Evolutionary conservation across 306 rosid genomes (phyloP).

Genomic region (Macrotyloma uniflorum): DNA sequence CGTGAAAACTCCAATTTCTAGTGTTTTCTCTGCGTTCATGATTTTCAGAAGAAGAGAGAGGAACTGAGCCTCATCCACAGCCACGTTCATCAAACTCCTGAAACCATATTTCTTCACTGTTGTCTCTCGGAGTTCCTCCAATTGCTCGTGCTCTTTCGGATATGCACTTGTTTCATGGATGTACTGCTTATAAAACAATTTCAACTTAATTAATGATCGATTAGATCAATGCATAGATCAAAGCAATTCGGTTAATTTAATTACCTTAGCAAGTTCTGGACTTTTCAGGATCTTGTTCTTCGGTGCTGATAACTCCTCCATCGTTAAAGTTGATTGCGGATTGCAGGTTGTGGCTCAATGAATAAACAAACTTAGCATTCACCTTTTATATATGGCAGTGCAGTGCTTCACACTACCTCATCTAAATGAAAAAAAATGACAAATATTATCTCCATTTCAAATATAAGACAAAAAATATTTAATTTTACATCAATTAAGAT

Average conservation of each 20-base stretch:
- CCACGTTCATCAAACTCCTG: constrained; percentile 59
- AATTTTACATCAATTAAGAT: too few relatives aligned
- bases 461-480: too few relatives aligned
- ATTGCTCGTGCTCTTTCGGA: constrained; percentile 58
- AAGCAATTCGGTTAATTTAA: not conserved
- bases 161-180: constrained; percentile 50
- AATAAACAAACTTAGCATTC: not conserved
- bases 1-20: constrained; percentile 69
- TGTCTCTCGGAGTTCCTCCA: constrained; percentile 57
- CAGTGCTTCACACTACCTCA: too few relatives aligned
- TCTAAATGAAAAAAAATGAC: too few relatives aligned
- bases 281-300: constrained; percentile 39
- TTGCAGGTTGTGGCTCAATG: not conserved
- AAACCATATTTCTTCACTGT: constrained; percentile 37
- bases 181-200: constrained; percentile 38
- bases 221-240: not conserved
- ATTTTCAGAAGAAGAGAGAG: constrained; percentile 55
- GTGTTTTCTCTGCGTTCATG: constrained; percentile 65
- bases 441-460: too few relatives aligned
- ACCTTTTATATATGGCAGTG: too few relatives aligned
- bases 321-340: not conserved
- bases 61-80: constrained; percentile 59
- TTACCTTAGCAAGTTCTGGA: constrained; percentile 47
- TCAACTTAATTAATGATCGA: too few relatives aligned
- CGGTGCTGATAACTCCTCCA: not conserved